Conservation (phyloP, 78 protist genomes). For the Protostelium mycophagum region DNA sequence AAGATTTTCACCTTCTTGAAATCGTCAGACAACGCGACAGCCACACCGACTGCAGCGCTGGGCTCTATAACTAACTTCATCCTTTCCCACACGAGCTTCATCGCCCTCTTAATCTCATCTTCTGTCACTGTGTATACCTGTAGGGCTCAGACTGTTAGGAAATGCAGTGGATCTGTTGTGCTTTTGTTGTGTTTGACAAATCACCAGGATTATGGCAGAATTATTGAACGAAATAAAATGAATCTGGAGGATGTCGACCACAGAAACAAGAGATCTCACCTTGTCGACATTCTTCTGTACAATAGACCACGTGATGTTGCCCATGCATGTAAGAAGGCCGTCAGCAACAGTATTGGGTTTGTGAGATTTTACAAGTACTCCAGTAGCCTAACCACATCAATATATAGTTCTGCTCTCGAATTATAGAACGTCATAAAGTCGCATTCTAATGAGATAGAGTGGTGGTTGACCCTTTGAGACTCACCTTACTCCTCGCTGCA, state of each 20-base stretch:
- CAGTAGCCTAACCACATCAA: too few relatives aligned
- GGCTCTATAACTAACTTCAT: constrained; percentile 83
- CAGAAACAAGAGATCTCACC: constrained; percentile 54
- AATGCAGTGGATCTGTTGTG: too few relatives aligned
- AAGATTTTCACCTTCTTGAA: too few relatives aligned
- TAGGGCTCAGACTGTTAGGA: too few relatives aligned
- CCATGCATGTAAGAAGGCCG: constrained; percentile 67
- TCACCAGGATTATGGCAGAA: too few relatives aligned
- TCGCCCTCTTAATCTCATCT: not conserved
- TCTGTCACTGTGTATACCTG: too few relatives aligned
- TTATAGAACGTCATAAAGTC: too few relatives aligned
- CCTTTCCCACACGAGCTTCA: constrained; percentile 71
- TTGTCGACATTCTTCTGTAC: constrained; percentile 9
- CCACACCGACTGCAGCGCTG: constrained; percentile 63
- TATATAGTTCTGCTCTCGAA: too few relatives aligned
- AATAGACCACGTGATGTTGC: constrained; percentile 50
- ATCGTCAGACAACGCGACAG: constrained; percentile 30
- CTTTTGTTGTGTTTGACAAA: too few relatives aligned
- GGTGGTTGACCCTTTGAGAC: not conserved
- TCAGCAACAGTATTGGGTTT: constrained; percentile 73
- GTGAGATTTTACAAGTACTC: too few relatives aligned
- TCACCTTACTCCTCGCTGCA: constrained; percentile 38
- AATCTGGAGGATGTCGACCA: too few relatives aligned
- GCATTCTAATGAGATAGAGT: not conserved
- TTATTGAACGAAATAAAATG: too few relatives aligned